Percentiles rank a stretch among this genome's conserved stretches.
Evolutionary conservation across 768 basidiomycete species (phyloP).

Genomic region (Ramaria rubella): DNA sequence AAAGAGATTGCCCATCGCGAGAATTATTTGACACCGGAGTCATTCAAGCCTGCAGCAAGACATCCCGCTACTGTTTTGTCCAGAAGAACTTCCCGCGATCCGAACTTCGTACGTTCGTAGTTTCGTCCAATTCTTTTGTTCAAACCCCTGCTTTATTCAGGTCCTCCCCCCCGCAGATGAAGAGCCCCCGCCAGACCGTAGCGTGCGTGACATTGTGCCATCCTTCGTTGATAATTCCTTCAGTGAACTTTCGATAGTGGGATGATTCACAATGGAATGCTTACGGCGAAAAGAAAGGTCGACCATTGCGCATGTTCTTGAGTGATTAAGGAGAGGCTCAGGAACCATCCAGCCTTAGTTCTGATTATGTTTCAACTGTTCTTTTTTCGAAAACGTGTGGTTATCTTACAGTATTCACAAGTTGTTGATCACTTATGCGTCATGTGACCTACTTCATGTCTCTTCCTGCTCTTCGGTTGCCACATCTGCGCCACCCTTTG

Average conservation of each 20-base stretch:
- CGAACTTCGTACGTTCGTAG: not conserved
- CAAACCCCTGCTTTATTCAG: not conserved
- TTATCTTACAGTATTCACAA: no score
- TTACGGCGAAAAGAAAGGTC: not conserved
- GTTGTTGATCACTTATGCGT: no score
- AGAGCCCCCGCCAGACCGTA: not conserved
- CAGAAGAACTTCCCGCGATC: not conserved
- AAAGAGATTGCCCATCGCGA: not conserved
- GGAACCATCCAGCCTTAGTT: no score
- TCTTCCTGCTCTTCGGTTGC: not conserved
- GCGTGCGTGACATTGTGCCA: not conserved
- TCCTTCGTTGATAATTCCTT: not conserved
- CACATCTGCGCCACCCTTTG: not conserved
- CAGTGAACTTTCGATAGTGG: not conserved
- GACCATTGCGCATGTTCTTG: no score
- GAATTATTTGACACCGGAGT: not conserved
- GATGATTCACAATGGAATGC: not conserved
- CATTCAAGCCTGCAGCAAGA: not conserved
- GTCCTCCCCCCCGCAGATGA: not conserved
- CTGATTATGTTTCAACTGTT: no score
- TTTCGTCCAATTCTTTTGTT: not conserved
- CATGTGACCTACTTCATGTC: no score
- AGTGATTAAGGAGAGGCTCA: no score
- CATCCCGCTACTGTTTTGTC: not conserved
- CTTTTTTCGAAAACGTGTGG: no score